phyloP scores from a whole-genome alignment of 1,284 basidiomycete species.

The Agaricales sp. region DNA sequence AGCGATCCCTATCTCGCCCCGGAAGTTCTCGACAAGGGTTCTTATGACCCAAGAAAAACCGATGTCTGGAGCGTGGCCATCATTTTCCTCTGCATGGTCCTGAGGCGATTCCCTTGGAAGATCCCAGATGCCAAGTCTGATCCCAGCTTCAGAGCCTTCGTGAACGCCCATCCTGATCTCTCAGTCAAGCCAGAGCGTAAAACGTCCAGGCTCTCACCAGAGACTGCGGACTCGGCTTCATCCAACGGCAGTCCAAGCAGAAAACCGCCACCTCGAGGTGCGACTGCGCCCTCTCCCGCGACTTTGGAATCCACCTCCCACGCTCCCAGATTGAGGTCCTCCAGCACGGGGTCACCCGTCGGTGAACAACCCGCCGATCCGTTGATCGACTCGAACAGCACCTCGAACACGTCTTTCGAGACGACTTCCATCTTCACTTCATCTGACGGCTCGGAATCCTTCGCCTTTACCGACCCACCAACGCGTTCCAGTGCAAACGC shows the following conservation, averaged over 20 bases:
- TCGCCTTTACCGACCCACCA: conserved; percentile 33
- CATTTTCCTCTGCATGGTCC: conserved; percentile 99
- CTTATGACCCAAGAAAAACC: conserved; percentile 93
- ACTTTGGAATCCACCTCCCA: conserved; percentile 18
- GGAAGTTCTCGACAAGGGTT: conserved; percentile 74
- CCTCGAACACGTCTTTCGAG: conserved; percentile 29
- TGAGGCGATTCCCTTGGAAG: conserved; percentile 98
- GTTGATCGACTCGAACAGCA: conserved; percentile 18
- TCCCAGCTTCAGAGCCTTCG: conserved; percentile 84
- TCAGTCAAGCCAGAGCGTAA: conserved; percentile 35
- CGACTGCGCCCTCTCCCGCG: conserved; percentile 13
- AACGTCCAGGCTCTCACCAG: not conserved
- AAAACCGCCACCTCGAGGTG: conserved; percentile 17
- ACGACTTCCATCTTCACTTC: conserved; percentile 29
- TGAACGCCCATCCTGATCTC: conserved; percentile 86
- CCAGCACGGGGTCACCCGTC: conserved; percentile 1
- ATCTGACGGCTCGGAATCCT: conserved; percentile 27
- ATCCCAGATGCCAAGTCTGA: conserved; percentile 94
- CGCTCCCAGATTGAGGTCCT: conserved; percentile 2
- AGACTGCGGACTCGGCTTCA: not conserved
- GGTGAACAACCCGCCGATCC: not conserved
- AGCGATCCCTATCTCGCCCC: conserved; percentile 98
- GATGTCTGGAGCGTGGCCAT: conserved; percentile 99
- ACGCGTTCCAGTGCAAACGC: conserved; percentile 19
- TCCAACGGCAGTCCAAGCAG: conserved; percentile 20